Evolutionary conservation across 768 basidiomycete genomes (phyloP), one percentile per base, ranked within the genome.

Genomic region (Psilocybe cyanescens): DNA sequence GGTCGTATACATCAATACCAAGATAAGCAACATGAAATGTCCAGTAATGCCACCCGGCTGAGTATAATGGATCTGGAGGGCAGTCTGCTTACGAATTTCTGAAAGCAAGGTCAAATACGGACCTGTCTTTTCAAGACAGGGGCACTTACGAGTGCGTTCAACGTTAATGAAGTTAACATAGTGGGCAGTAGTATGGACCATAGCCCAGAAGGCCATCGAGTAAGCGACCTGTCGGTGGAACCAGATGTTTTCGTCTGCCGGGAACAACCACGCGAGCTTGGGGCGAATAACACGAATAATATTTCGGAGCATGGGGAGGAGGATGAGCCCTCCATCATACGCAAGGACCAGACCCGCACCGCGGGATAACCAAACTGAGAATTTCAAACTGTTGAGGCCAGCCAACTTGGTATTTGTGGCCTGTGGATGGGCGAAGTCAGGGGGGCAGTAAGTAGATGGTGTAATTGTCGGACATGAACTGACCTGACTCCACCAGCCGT

Each of bases 211-310:
- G 3, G 93, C 89, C 86, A 96, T 88, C 6, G 91, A 92, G 74
- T 97, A 98, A 16, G 95, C 95, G 47, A 97, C 92, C 71, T 96
- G 94, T 59, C 94, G 82, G 75, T 97, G 95, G 82, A 92, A 95
- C 95, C 95, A 96, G 70, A 97, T 90, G 67, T 93, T 94, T 79
- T 97, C 95, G 73, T 98, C 95, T 60, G 91, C 90, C 14, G 95
- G 95, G 80, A 97, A 88, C 58, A 92, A 76, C 86, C 91, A 90
- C n/a, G 86, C 75, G 49, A 97, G 70, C 66, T 80, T 85, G 17
- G 95, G 95, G 37, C 95, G 90, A 65, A 96, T 76, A 64, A 93
- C 75, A 61, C 92, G 90, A 72, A 97, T 86, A 70, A 94, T 77
- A 72, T 96, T 96, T 70, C 95, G 91, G 59, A 96, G 73, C 88